phyloP scores from a whole-genome alignment of 1,284 basidiomycete genomes.

The Fistulina hepatica region DNA sequence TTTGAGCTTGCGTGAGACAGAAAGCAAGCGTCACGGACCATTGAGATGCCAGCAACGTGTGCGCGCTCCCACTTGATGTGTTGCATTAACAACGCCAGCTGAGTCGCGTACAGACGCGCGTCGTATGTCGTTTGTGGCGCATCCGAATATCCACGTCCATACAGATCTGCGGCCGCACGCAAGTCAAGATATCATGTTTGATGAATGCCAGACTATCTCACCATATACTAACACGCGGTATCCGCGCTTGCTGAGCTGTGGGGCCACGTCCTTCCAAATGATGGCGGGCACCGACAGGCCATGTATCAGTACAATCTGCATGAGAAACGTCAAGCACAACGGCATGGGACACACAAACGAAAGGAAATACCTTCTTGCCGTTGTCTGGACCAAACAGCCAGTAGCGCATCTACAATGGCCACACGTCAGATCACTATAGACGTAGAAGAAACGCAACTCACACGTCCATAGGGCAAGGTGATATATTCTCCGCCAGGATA shows the following conservation, averaged over 20 bases:
- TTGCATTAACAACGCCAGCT: constrained; percentile 73
- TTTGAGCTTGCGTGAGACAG: constrained; percentile 11
- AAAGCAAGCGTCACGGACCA: no score
- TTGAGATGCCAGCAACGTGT: constrained; percentile 61
- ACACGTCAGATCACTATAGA: constrained; percentile 7
- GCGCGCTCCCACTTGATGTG: constrained; percentile 58
- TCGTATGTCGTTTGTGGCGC: constrained; percentile 60
- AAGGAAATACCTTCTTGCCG: constrained; percentile 46
- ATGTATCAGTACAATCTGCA: constrained; percentile 62
- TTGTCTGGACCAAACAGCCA: constrained; percentile 62
- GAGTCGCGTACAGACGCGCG: constrained; percentile 51
- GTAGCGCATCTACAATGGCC: constrained; percentile 45
- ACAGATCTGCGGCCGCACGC: no score
- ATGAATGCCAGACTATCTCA: no score
- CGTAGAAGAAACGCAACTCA: constrained; percentile 19
- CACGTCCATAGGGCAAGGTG: constrained; percentile 48
- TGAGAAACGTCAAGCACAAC: constrained; percentile 1
- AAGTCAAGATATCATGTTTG: constrained; percentile 22
- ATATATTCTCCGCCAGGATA: constrained; percentile 58
- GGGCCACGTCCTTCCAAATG: constrained; percentile 64
- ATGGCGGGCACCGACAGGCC: constrained; percentile 68
- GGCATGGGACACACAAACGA: constrained; percentile 2
- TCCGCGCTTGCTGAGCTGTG: constrained; percentile 37
- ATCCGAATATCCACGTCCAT: constrained; percentile 72
- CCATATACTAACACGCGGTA: constrained; percentile 65